Evolutionary conservation across 1,284 basidiomycete species (phyloP).

Genomic region (Apiotrichum sp.): DNA sequence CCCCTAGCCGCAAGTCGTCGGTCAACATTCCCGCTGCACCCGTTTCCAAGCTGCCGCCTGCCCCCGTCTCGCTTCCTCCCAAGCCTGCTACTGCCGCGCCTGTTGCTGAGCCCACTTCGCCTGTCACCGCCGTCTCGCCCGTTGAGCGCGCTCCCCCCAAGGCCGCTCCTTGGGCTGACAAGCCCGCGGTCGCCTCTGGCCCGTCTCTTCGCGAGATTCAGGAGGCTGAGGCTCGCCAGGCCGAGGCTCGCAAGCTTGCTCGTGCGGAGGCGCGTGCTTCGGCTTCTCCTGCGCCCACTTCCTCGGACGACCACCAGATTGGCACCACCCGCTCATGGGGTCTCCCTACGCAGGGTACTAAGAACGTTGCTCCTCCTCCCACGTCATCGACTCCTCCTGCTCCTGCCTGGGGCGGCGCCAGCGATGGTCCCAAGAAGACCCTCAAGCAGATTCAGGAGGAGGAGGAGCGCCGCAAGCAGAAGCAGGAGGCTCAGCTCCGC

Average conservation of each 20-base stretch:
- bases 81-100: slow-evolving; percentile 52
- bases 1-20: slow-evolving; percentile 30
- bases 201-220: slow-evolving; percentile 89
- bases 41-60: slow-evolving; percentile 24
- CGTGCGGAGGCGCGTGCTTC: slow-evolving; percentile 54
- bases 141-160: slow-evolving; percentile 20
- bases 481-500: slow-evolving; percentile 38
- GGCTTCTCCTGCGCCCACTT: slow-evolving; percentile 39
- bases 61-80: slow-evolving; percentile 30
- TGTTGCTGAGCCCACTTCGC: slow-evolving; percentile 45
- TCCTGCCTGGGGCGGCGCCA: slow-evolving; percentile 42
- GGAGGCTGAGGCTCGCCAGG: slow-evolving; percentile 78
- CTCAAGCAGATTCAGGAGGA: slow-evolving; percentile 99
- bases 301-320: slow-evolving; percentile 26
- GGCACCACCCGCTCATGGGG: slow-evolving; percentile 48
- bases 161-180: slow-evolving; percentile 43
- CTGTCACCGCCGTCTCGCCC: slow-evolving; percentile 25
- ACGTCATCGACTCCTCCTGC: slow-evolving; percentile 41
- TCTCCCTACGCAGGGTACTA: slow-evolving; percentile 36
- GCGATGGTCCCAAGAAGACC: slow-evolving; percentile 67
- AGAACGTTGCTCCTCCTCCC: slow-evolving; percentile 23
- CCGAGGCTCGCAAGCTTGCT: slow-evolving; percentile 63
- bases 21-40: slow-evolving; percentile 6
- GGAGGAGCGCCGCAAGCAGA: slow-evolving; percentile 76
- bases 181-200: slow-evolving; percentile 45